A percentile compares a stretch with the other conserved stretches of the same genome.
These are phyloP conservation scores for Plasmodium gallinaceum DNA, from an alignment of 169 alveolate species.

Conservation along the genomic window DNA sequence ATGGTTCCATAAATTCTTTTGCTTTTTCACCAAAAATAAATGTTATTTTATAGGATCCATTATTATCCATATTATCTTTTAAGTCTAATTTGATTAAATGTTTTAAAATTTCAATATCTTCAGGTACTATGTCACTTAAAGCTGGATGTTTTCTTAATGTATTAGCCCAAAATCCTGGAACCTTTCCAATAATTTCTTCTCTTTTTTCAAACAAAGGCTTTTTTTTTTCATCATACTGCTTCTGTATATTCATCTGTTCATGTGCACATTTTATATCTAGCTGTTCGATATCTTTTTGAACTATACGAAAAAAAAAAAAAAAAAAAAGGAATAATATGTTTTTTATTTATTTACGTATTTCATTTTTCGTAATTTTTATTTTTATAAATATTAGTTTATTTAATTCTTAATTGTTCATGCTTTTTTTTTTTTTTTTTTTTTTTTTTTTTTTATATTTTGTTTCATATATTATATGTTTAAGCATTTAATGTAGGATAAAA, in stretches of 20 bases:
- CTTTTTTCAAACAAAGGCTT: slow-evolving; percentile 90
- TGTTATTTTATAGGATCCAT: slow-evolving; percentile 91
- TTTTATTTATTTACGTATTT: not conserved
- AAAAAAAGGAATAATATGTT: not conserved
- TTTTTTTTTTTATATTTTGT: too few species aligned
- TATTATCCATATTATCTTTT: slow-evolving; percentile 91
- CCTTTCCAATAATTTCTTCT: slow-evolving; percentile 87
- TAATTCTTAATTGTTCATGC: too few species aligned
- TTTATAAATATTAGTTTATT: too few species aligned
- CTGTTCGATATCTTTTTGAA: slow-evolving; percentile 85
- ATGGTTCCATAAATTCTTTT: slow-evolving; percentile 89
- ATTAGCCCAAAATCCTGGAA: slow-evolving; percentile 92
- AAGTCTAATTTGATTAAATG: slow-evolving; percentile 86
- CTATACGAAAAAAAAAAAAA: slow-evolving; percentile 24
- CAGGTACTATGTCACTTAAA: slow-evolving; percentile 88
- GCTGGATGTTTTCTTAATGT: slow-evolving; percentile 91
- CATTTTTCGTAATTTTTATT: too few species aligned
- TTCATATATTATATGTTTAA: too few species aligned
- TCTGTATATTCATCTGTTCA: slow-evolving; percentile 91
- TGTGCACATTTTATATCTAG: slow-evolving; percentile 92
- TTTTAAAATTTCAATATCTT: slow-evolving; percentile 88
- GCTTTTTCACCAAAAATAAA: slow-evolving; percentile 89
- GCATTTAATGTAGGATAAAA: too few species aligned
- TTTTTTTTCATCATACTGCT: slow-evolving; percentile 90
- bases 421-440: too few species aligned